phyloP scores from a whole-genome alignment of 805 yeast genomes.

The Kuraishia molischiana region DNA sequence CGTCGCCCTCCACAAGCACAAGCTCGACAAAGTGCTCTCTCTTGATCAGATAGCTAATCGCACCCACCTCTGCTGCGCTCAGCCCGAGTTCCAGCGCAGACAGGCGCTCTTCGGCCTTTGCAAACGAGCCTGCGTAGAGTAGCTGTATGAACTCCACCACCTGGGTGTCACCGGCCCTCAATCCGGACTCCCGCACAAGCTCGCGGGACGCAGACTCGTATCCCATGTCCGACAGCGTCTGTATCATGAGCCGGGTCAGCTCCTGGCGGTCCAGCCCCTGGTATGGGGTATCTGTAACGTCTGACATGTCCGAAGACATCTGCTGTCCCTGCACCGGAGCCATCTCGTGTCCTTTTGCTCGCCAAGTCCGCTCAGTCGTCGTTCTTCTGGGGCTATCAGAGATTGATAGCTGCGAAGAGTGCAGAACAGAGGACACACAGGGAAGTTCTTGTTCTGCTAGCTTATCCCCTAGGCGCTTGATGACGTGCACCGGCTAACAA shows the following conservation, averaged over 20 bases:
- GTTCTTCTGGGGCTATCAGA: too few relatives aligned
- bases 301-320: not conserved
- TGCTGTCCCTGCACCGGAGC: not conserved
- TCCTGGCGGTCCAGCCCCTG: constrained; percentile 1
- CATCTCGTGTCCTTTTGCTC: too few relatives aligned
- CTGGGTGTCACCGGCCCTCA: not conserved
- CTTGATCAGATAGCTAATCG: not conserved
- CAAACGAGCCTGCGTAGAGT: not conserved
- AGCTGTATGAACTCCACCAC: constrained; percentile 2
- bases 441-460: too few relatives aligned
- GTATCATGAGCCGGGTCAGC: constrained; percentile 2
- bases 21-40: constrained; percentile 1
- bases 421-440: too few relatives aligned
- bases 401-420: too few relatives aligned
- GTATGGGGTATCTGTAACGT: not conserved
- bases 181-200: not conserved
- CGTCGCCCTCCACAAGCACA: not conserved
- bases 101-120: not conserved
- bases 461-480: too few relatives aligned
- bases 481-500: too few relatives aligned
- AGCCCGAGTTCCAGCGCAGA: not conserved
- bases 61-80: not conserved
- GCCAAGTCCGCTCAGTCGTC: too few relatives aligned
- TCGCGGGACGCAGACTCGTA: constrained; percentile 1
- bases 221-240: constrained; percentile 4